These are phyloP conservation scores for Stenogyne calaminthoides DNA, from an alignment of 305 asterid species.

Conservation along the genomic window DNA sequence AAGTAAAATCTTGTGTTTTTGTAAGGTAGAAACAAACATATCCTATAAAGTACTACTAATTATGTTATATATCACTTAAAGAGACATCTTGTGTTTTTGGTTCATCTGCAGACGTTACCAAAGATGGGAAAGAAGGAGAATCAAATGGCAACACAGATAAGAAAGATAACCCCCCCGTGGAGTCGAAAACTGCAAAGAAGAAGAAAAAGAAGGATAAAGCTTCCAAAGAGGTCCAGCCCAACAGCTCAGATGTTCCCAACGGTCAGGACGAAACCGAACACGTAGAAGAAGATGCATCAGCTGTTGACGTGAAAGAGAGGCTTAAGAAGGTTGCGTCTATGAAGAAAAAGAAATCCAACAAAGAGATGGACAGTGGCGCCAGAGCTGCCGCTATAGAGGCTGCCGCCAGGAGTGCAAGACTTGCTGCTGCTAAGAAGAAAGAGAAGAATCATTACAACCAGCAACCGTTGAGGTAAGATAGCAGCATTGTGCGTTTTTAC, in stretches of 20 bases:
- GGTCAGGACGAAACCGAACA: constrained; percentile 39
- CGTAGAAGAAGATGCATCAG: constrained; percentile 56
- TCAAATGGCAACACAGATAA: constrained; percentile 51
- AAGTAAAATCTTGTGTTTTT: too few relatives aligned
- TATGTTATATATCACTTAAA: not conserved
- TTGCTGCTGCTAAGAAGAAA: constrained; percentile 90
- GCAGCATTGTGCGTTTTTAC: constrained; percentile 9
- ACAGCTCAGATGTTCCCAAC: constrained; percentile 33
- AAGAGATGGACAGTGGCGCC: constrained; percentile 80
- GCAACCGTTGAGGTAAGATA: constrained; percentile 70
- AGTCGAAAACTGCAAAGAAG: constrained; percentile 82
- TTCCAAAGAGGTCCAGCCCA: constrained; percentile 58
- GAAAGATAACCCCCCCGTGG: constrained; percentile 56
- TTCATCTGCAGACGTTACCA: constrained; percentile 45
- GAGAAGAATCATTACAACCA: constrained; percentile 95
- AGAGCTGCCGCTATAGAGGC: constrained; percentile 90
- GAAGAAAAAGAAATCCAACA: constrained; percentile 80
- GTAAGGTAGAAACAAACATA: too few relatives aligned
- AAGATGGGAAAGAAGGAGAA: constrained; percentile 52
- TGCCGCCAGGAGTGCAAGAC: constrained; percentile 85
- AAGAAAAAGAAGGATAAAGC: constrained; percentile 89
- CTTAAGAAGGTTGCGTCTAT: constrained; percentile 69
- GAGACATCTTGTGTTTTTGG: not conserved
- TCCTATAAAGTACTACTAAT: too few relatives aligned
- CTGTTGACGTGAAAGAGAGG: constrained; percentile 72